Conservation (phyloP, 306 rosid genomes). For the Elaeagnus macrophylla region DNA sequence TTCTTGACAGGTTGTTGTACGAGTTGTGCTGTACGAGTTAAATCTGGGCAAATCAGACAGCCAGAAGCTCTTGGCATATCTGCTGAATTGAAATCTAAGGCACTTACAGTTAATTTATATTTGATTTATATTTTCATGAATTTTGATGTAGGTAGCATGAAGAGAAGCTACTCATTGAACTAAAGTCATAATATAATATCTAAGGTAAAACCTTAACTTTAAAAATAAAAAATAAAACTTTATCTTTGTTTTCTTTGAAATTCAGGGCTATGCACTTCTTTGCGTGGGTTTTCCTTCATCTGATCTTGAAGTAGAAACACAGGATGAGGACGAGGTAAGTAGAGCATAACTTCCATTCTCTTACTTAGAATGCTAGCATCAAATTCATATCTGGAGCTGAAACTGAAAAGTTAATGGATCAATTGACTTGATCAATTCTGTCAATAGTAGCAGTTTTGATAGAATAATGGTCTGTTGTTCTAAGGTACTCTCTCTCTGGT, state of each 20-base stretch:
- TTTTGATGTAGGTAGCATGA: neutral
- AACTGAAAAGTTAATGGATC: neutral
- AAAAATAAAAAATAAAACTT: neutral
- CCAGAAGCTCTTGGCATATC: constrained; percentile 97
- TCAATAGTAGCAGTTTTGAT: too few species aligned
- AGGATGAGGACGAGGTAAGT: constrained; percentile 96
- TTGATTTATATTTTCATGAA: neutral
- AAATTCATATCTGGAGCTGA: constrained; percentile 6
- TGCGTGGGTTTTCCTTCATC: constrained; percentile 90
- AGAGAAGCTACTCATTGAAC: neutral
- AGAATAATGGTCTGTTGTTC: too few species aligned
- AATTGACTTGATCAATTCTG: too few species aligned
- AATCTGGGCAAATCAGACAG: constrained; percentile 80
- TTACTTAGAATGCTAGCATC: constrained; percentile 13
- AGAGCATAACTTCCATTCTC: neutral
- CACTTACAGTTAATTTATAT: constrained; percentile 8
- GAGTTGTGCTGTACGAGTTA: constrained; percentile 92
- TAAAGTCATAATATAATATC: neutral
- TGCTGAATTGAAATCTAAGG: constrained; percentile 81
- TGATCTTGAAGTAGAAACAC: constrained; percentile 94
- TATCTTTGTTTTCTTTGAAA: constrained; percentile 4
- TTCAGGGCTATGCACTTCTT: constrained; percentile 98
- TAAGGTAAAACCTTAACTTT: neutral
- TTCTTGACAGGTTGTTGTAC: constrained; percentile 83
- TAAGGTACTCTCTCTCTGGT: too few species aligned